Base-by-base conservation (phyloP, 73 alveolate species). In the Paraurostyla sp. region DNA sequence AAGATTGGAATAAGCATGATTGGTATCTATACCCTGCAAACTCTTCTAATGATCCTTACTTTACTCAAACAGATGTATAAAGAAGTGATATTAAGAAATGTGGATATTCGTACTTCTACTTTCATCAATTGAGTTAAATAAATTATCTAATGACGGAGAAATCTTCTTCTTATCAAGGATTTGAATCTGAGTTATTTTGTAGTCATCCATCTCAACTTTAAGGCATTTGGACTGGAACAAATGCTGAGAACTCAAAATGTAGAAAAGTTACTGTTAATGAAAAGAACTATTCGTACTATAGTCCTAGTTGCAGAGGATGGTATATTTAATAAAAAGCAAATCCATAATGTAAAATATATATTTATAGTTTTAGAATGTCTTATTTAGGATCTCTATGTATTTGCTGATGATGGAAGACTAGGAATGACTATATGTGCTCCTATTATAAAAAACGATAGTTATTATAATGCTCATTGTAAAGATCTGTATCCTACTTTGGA, bases 301-400 rank as follows among this genome's bases (percentile, higher is more conserved):
- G 82, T 40, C 58, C 82, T 38, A 33, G n/a, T 9, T 65, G 82
- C 32, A 65, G 82, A 65, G 60, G 41, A 3, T 65, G 82, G 82
- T 65, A 65, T 40, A 38, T 65, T 9, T 22, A 65, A 22, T 40
- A 65, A 65, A 65, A 65, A 65, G 58, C 7, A 1, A 0, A 65
- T 15, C 11, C 9, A 13, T 1, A 38, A 1, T 38, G 82, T 65
- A 65, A 65, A 1, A 13, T 65, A 13, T 22, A 25, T 38, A 3
- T 35, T 0, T 16, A 15, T 1, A 30, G 13, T 65, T 65, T 16
- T 65, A 65, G 82, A 36, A 9, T 38, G 43, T 38, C 32, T 65
- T 1, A 13, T 65, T 38, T 32, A 65, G 41, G 82, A 65, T 65
- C 6, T 65, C 7, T 65, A 65, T 38, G 56, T 65, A 1, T 65